Base-by-base conservation (phyloP, 2,329 filamentous ascomycete genomes). In the Fusarium pininemorale region DNA sequence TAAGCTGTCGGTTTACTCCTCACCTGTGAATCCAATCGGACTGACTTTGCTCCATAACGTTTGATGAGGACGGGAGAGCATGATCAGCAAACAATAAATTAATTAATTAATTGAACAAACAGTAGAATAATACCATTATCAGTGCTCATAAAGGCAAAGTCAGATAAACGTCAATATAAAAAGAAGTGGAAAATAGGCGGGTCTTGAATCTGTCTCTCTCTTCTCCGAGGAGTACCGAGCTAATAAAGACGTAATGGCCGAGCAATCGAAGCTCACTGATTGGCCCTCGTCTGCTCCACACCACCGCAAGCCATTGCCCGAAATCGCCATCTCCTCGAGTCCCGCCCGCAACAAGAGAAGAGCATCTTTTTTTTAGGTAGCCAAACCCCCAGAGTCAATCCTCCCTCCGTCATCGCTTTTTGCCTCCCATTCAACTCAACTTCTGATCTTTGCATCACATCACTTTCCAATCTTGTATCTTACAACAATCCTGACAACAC, bases 241-340 rank as follows among this genome's bases (percentile, higher is more conserved):
- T 71, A 75, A 69, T 44, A 71, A 74, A 77, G 76, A 78, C 77
- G 77, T 79, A 79, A 79, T 79, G 77, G 77, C 77, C 77, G 77
- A 79, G 75, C 77, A 79, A 79, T 79, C 75, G 51, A 66, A 74
- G 74, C 74, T 77, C 22, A 48, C 16, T 76, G 41, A 78, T 79
- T 79, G 74, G 77, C 4, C 20, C 7, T 2, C 0, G 0, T 1
- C 5, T n/a, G 63, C 37, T 68, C 77, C 75, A 75, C 73, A 70
- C 66, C 62, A 63, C 66, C 66, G 74, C 69, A 56, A 73, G 63
- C 64, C 73, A 72, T 57, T 74, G 76, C 74, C 77, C 77, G 77
- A 79, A 79, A 79, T 79, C 77, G 77, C 77, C 77, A 79, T 79
- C 75, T 73, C 64, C 68, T 73, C 69, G 75, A 79, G 75, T 78